These are phyloP conservation scores for Hirsutella minnesotensis DNA, from an alignment of 2,329 filamentous ascomycete species.

Conservation along the genomic window DNA sequence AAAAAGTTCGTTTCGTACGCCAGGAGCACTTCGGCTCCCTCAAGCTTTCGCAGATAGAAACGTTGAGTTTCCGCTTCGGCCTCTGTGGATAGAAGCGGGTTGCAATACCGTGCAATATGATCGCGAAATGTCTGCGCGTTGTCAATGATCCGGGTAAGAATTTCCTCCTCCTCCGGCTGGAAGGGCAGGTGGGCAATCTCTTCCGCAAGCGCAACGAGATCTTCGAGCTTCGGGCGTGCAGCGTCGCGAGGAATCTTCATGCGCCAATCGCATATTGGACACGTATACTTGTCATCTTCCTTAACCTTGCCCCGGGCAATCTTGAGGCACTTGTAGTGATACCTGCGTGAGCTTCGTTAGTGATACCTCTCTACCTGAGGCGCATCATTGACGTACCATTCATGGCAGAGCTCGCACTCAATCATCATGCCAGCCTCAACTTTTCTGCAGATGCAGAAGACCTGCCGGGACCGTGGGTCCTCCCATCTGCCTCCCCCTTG, in stretches of 20 bases:
- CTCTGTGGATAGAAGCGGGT: constrained; percentile 65
- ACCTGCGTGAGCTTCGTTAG: constrained; percentile 39
- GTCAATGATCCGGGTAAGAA: constrained; percentile 74
- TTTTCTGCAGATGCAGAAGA: constrained; percentile 93
- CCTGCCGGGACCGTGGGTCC: constrained; percentile 56
- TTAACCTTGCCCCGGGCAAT: constrained; percentile 96
- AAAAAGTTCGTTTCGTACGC: constrained; percentile 96
- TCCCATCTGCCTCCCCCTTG: constrained; percentile 44
- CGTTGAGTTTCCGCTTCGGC: constrained; percentile 83
- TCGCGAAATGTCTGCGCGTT: constrained; percentile 76
- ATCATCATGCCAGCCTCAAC: constrained; percentile 99
- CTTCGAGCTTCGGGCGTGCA: constrained; percentile 86
- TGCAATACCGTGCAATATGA: constrained; percentile 71
- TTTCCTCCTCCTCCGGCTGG: constrained; percentile 88
- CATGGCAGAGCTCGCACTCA: constrained; percentile 93
- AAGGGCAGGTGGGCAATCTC: constrained; percentile 76
- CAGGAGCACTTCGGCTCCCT: constrained; percentile 87
- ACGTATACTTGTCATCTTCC: constrained; percentile 96
- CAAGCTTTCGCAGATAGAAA: constrained; percentile 93
- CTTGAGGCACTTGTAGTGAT: constrained; percentile 96
- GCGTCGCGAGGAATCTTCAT: constrained; percentile 95
- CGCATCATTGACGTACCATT: constrained; percentile 61
- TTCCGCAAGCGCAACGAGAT: constrained; percentile 71
- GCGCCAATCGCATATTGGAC: constrained; percentile 94
- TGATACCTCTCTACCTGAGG: too few species aligned